A percentile compares a stretch with the other conserved stretches of the same genome.
phyloP scores from a whole-genome alignment of 2,329 filamentous ascomycete genomes.

The Trichoderma brevicompactum region DNA sequence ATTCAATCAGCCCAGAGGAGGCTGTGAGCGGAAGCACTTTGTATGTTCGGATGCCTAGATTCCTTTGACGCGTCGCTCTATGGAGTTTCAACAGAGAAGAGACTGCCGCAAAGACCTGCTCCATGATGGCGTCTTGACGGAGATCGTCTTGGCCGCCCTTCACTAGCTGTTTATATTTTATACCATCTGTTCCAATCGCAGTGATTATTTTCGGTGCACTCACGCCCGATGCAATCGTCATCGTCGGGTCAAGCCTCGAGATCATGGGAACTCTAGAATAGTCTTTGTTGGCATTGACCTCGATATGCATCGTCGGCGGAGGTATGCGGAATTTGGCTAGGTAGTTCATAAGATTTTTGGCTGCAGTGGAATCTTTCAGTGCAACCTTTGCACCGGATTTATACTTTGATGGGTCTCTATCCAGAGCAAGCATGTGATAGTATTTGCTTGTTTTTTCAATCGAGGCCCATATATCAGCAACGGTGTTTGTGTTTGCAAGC shows the following conservation, averaged over 20 bases:
- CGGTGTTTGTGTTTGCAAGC: constrained; percentile 58
- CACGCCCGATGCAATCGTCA: constrained; percentile 86
- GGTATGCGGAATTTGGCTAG: constrained; percentile 73
- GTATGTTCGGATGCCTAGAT: constrained; percentile 91
- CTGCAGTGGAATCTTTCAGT: constrained; percentile 66
- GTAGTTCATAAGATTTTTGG: constrained; percentile 64
- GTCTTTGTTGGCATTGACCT: constrained; percentile 71
- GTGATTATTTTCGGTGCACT: constrained; percentile 95
- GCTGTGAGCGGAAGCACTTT: constrained; percentile 90
- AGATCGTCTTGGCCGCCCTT: constrained; percentile 97
- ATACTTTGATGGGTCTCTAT: constrained; percentile 65
- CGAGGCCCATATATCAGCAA: constrained; percentile 65
- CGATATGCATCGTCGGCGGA: constrained; percentile 85
- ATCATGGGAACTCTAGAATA: constrained; percentile 81
- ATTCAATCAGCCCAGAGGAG: constrained; percentile 91
- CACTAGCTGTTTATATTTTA: constrained; percentile 84
- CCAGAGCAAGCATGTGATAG: constrained; percentile 67
- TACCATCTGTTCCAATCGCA: constrained; percentile 75
- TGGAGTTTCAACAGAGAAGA: constrained; percentile 87
- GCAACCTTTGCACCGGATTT: constrained; percentile 69
- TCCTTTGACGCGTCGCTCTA: constrained; percentile 82
- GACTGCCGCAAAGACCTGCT: constrained; percentile 97
- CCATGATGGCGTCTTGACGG: constrained; percentile 97
- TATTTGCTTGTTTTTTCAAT: constrained; percentile 74
- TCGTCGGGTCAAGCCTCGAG: constrained; percentile 69